Conservation (phyloP, 1,284 basidiomycete genomes). For the Sporisorium reilianum region DNA sequence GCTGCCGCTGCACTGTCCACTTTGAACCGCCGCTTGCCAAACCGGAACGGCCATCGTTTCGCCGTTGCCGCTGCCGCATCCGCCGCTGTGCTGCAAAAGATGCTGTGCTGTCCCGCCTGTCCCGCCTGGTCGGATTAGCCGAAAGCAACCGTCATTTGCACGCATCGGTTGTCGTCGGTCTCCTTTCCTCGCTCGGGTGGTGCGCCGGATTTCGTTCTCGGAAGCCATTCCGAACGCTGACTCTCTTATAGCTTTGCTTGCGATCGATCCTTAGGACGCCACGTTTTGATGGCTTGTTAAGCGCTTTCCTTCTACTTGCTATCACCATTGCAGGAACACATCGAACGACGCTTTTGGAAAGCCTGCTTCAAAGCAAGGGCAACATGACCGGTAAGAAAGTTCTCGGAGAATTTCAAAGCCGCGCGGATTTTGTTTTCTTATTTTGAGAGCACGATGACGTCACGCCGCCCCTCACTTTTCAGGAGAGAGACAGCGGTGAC, state of each 20-base stretch:
- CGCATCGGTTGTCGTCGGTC: too few species aligned
- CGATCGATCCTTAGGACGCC: background rate
- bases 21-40: slow-evolving; percentile 5
- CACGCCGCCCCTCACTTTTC: too few species aligned
- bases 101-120: background rate
- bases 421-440: slow-evolving; percentile 8
- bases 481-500: too few species aligned
- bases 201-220: background rate
- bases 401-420: slow-evolving; percentile 23
- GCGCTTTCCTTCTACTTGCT: too few species aligned
- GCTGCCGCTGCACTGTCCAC: too few species aligned
- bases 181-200: background rate
- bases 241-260: background rate
- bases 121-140: slow-evolving; percentile 1
- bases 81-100: background rate
- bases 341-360: too few species aligned
- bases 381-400: background rate
- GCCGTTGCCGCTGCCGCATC: background rate
- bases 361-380: too few species aligned
- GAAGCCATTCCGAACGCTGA: background rate
- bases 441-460: slow-evolving; percentile 19
- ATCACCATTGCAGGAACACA: too few species aligned
- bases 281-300: too few species aligned
- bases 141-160: too few species aligned
- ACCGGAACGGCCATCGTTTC: background rate